Evolutionary conservation across 1,139 yeast genomes (phyloP).

Genomic region (Dujonia santamariae): DNA sequence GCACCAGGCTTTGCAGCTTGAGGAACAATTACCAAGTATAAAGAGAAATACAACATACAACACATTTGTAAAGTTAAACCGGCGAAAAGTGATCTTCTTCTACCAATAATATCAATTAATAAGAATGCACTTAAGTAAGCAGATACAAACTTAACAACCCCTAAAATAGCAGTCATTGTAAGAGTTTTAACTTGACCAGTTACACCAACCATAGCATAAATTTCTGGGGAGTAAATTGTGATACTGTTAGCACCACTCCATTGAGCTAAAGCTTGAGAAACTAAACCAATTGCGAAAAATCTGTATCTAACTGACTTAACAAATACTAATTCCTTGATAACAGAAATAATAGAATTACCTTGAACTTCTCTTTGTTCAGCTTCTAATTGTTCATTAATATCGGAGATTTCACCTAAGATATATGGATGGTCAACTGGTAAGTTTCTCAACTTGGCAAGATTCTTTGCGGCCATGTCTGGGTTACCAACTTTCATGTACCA

Average conservation of each 20-base stretch:
- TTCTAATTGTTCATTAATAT: constrained; percentile 45
- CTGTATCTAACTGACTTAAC: constrained; percentile 41
- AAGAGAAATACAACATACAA: constrained; percentile 39
- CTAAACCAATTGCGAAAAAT: constrained; percentile 40
- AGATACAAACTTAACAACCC: constrained; percentile 43
- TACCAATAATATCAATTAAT: constrained; percentile 45
- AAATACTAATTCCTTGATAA: constrained; percentile 30
- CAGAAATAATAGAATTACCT: constrained; percentile 20
- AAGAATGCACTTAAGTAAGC: constrained; percentile 48
- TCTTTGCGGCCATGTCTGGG: constrained; percentile 31
- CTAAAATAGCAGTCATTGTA: constrained; percentile 47
- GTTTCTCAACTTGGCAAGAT: constrained; percentile 44
- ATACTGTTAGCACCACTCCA: constrained; percentile 64
- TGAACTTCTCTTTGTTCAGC: constrained; percentile 33
- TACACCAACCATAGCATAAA: constrained; percentile 51
- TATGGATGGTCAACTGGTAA: constrained; percentile 51
- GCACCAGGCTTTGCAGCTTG: constrained; percentile 31
- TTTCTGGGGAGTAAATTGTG: constrained; percentile 57
- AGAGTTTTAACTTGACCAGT: constrained; percentile 28
- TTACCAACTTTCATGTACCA: constrained; percentile 40
- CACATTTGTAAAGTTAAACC: constrained; percentile 37
- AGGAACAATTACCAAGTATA: constrained; percentile 47
- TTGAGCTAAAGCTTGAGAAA: constrained; percentile 54
- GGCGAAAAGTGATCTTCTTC: constrained; percentile 37
- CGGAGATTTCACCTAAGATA: constrained; percentile 50